Evolutionary conservation across 2,329 filamentous ascomycete genomes (phyloP), one percentile per base, ranked within the genome.

Genomic region (Remersonia thermophila): DNA sequence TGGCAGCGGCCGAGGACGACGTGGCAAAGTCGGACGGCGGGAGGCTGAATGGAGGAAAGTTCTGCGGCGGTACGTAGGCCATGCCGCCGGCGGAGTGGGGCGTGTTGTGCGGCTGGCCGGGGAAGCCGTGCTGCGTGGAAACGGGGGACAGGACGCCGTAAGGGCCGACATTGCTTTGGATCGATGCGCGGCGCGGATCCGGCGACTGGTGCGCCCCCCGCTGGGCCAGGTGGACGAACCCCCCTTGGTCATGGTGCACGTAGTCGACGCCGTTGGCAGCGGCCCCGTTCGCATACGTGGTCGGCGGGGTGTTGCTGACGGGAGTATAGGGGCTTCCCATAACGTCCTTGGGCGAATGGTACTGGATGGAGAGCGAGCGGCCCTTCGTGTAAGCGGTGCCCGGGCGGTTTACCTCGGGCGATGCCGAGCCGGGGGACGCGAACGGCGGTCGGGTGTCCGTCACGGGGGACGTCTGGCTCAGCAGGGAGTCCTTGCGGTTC

Each of bases 401-500:
- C 16, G 63, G 58, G 31, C 65, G 59, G 48, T 58, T 68, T 38
- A 57, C 54, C 47, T 68, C 66, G 16, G 68, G 66, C 12, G 68
- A 70, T 23, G 58, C 56, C 32, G 67, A 62, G 16, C 61, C 59
- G 17, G 57, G 51, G 4, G 58, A 51, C 12, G 51, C 47, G 49
- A 64, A 65, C 25, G 59, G 53, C 39, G 59, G 57, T 20, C 61
- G 62, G 41, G 50, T 47, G 33, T 63, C 62, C 31, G 58, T 52
- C 33, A 57, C 54, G 27, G 62, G 61, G 32, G 66, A 69, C 23
- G 53, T 49, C 45, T 73, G 70, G 43, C 56, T 61, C 54, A 77
- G 63, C 52, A 78, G 67, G 11, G 71, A 75, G 53, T 86, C 81
- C 57, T 82, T 83, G 39, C 80, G 76, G 54, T 79, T 79, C 37